phyloP scores from a whole-genome alignment of 73 alveolate genomes.

The Paramecium biaurelia region DNA sequence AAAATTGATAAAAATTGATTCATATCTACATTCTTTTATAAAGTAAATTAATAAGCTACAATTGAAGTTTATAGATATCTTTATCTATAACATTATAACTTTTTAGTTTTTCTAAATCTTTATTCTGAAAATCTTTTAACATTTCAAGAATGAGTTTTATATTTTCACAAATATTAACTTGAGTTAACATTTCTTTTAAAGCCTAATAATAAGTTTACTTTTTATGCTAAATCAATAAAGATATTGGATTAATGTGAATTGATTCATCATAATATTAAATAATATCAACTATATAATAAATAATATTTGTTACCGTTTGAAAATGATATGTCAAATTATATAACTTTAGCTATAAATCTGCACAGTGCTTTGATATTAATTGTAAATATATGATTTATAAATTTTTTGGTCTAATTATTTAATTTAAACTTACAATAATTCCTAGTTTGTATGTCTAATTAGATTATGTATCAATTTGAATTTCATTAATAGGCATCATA shows the following conservation, averaged over 20 bases:
- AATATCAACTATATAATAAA: neutral
- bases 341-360: neutral
- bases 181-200: neutral
- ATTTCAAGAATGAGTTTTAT: neutral
- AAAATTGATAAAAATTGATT: neutral
- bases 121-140: neutral
- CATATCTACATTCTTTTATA: neutral
- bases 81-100: neutral
- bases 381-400: slow-evolving; percentile 17
- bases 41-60: neutral
- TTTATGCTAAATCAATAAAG: neutral
- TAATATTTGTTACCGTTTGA: neutral
- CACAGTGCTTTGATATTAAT: neutral
- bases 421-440: neutral
- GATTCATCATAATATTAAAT: neutral
- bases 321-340: neutral
- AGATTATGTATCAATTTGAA: neutral
- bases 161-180: neutral
- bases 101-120: neutral
- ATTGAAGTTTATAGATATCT: neutral
- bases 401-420: neutral
- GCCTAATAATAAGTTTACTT: neutral
- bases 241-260: neutral
- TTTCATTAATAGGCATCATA: neutral
- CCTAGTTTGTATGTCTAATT: neutral